Evolutionary conservation across 768 basidiomycete species (phyloP).

Genomic region (Dacryopinax primogenitus): DNA sequence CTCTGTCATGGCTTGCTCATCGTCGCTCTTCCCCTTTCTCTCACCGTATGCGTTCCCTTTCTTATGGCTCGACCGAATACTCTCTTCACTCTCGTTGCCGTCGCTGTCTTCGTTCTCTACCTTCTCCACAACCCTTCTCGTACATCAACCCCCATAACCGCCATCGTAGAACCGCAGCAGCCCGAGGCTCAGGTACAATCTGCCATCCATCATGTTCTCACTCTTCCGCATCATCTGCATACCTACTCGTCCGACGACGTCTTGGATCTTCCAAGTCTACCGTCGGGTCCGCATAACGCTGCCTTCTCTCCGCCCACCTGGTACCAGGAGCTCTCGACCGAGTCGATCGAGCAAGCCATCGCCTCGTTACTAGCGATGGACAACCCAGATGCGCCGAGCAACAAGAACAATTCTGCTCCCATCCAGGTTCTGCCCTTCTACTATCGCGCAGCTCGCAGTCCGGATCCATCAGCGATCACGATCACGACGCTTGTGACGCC

Average conservation of each 20-base stretch:
- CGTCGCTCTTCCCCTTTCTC: background rate
- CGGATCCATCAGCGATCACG: conserved; percentile 58
- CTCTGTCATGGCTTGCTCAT: background rate
- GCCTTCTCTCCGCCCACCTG: background rate
- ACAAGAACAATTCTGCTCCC: conserved; percentile 30
- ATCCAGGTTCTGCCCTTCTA: conserved; percentile 70
- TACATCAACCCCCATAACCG: background rate
- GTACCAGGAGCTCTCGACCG: background rate
- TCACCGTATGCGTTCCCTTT: background rate
- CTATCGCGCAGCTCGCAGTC: conserved; percentile 48
- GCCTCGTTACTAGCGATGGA: background rate
- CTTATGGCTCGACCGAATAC: background rate
- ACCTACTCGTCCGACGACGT: background rate
- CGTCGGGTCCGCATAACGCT: background rate
- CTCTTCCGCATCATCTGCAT: conserved; percentile 6
- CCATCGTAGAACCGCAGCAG: background rate
- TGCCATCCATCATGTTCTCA: background rate
- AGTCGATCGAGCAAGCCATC: conserved; percentile 2
- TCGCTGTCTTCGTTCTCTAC: background rate
- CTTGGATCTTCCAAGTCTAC: background rate
- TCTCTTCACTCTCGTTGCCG: background rate
- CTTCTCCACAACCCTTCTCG: background rate
- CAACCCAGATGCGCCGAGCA: conserved; percentile 6
- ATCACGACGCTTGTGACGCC: conserved; percentile 69
- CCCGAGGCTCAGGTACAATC: background rate